Percentiles rank a stretch among this genome's conserved stretches.
These are phyloP conservation scores for Phytophthora chlamydospora DNA, from an alignment of 352 stramenopile species.

Conservation along the genomic window DNA sequence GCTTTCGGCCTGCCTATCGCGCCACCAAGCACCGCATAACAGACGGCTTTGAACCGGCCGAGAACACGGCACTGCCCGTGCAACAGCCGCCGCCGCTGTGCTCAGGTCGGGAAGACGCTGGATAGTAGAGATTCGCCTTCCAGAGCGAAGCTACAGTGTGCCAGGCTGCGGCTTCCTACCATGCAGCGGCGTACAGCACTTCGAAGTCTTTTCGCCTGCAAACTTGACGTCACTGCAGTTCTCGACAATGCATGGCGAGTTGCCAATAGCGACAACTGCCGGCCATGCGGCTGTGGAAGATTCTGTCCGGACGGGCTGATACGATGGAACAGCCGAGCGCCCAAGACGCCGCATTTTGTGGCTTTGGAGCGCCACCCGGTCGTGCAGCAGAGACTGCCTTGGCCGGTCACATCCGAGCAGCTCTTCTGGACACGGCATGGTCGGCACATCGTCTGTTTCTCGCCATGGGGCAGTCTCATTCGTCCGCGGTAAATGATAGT, in stretches of 20 bases:
- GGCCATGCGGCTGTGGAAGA: conserved; percentile 14
- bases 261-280: not conserved
- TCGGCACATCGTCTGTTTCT: no score
- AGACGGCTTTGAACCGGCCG: not conserved
- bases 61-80: not conserved
- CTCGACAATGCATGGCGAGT: no score
- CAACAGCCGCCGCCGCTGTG: conserved; percentile 13
- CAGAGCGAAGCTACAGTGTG: no score
- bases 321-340: conserved; percentile 15
- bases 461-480: not conserved
- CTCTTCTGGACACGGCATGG: conserved; percentile 22
- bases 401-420: conserved; percentile 8
- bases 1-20: conserved; percentile 2
- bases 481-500: not conserved
- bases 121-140: no score
- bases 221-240: no score
- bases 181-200: not conserved
- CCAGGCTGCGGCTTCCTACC: not conserved
- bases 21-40: not conserved
- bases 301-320: conserved; percentile 6
- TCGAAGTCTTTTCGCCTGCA: no score
- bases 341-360: conserved; percentile 23
- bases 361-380: conserved; percentile 12
- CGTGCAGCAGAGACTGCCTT: conserved; percentile 13
- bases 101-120: no score